phyloP scores from a whole-genome alignment of 805 yeast species.

The Schwanniomyces polymorphus region DNA sequence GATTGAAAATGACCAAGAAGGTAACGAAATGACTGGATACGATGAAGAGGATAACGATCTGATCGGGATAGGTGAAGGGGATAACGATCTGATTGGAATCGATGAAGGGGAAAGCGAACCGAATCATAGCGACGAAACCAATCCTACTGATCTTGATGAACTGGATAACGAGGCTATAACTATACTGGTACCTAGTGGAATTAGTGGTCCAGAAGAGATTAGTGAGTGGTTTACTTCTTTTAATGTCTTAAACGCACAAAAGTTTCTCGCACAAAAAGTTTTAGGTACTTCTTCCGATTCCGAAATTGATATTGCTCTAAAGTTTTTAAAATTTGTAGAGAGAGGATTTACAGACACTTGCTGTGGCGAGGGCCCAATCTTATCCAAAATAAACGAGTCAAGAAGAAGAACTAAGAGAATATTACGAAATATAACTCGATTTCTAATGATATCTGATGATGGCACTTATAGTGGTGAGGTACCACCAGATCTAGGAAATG shows the following conservation, averaged over 20 bases:
- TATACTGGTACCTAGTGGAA: neutral
- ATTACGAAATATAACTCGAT: neutral
- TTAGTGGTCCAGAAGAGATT: neutral
- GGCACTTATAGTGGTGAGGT: neutral
- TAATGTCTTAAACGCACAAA: neutral
- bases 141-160: too few species aligned
- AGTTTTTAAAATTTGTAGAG: neutral
- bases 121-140: too few species aligned
- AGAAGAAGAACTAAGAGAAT: neutral
- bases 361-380: neutral
- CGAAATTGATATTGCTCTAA: neutral
- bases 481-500: neutral
- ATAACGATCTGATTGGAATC: too few species aligned
- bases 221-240: neutral
- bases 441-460: neutral
- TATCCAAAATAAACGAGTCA: neutral
- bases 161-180: too few species aligned
- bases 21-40: too few species aligned
- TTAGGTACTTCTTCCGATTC: neutral
- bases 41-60: too few species aligned
- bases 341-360: neutral
- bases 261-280: neutral
- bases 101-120: too few species aligned
- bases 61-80: too few species aligned
- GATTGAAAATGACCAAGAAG: too few species aligned